Evolutionary conservation across 1,139 yeast species (phyloP).

Genomic region (Kluyveromyces sp.): DNA sequence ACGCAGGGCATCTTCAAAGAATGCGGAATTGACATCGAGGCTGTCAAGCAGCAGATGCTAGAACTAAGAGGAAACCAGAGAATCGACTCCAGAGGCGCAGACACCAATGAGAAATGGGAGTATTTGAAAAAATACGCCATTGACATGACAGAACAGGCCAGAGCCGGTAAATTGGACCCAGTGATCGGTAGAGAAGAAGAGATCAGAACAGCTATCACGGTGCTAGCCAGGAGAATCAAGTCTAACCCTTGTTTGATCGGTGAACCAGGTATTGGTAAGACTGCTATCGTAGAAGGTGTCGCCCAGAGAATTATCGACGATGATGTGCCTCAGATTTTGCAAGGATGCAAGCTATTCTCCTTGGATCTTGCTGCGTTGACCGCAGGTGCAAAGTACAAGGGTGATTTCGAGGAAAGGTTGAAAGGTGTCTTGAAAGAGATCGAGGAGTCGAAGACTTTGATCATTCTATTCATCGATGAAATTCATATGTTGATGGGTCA

Average conservation of each 20-base stretch:
- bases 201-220: constrained; percentile 88
- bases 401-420: constrained; percentile 96
- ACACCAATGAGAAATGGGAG: constrained; percentile 76
- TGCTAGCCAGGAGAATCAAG: constrained; percentile 89
- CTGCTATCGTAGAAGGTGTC: constrained; percentile 96
- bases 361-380: constrained; percentile 92
- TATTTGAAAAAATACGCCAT: constrained; percentile 83
- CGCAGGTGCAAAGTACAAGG: constrained; percentile 98
- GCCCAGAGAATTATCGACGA: constrained; percentile 95
- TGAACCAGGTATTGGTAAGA: constrained; percentile 99
- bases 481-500: constrained; percentile 99
- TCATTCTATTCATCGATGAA: constrained; percentile 88
- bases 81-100: constrained; percentile 92
- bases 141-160: constrained; percentile 87
- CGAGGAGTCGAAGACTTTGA: constrained; percentile 79
- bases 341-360: constrained; percentile 73
- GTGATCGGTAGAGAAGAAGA: constrained; percentile 99
- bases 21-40: constrained; percentile 58
- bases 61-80: constrained; percentile 85
- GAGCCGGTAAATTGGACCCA: constrained; percentile 93
- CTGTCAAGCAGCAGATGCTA: constrained; percentile 72
- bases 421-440: constrained; percentile 94
- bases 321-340: constrained; percentile 85
- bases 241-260: constrained; percentile 95
- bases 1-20: constrained; percentile 72